These are phyloP conservation scores for Papilionanthe hybrid DNA, from an alignment of 116 monocot species.

Conservation along the genomic window DNA sequence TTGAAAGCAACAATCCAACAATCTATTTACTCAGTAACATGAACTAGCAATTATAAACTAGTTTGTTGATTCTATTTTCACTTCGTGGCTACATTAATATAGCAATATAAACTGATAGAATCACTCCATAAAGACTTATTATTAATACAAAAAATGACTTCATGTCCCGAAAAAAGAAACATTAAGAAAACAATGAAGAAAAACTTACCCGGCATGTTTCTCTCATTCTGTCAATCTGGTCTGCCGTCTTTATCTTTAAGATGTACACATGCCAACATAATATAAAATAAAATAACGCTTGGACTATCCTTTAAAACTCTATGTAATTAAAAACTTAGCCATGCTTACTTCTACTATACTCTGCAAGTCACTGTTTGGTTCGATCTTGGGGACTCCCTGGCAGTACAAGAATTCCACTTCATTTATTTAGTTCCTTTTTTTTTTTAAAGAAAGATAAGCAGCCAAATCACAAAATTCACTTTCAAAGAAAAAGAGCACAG, in stretches of 20 bases:
- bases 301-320: slow-evolving; percentile 1
- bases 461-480: neutral
- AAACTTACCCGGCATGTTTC: slow-evolving; percentile 91
- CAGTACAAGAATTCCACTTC: slow-evolving; percentile 7
- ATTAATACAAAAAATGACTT: neutral
- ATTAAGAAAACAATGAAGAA: neutral
- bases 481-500: neutral
- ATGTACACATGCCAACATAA: neutral
- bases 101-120: neutral
- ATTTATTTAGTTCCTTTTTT: neutral
- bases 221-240: slow-evolving; percentile 89
- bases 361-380: slow-evolving; percentile 86
- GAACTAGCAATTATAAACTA: neutral
- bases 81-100: neutral
- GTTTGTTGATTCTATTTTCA: neutral
- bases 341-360: slow-evolving; percentile 75
- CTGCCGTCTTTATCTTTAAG: slow-evolving; percentile 82
- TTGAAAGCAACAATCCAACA: neutral
- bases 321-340: neutral
- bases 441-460: neutral
- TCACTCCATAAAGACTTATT: neutral
- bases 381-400: slow-evolving; percentile 94
- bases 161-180: neutral
- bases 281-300: neutral
- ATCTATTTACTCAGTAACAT: neutral